Percentiles rank a stretch among this genome's conserved stretches.
These are phyloP conservation scores for Astrocystis sublimbata DNA, from an alignment of 495 filamentous ascomycete genomes.

Conservation along the genomic window DNA sequence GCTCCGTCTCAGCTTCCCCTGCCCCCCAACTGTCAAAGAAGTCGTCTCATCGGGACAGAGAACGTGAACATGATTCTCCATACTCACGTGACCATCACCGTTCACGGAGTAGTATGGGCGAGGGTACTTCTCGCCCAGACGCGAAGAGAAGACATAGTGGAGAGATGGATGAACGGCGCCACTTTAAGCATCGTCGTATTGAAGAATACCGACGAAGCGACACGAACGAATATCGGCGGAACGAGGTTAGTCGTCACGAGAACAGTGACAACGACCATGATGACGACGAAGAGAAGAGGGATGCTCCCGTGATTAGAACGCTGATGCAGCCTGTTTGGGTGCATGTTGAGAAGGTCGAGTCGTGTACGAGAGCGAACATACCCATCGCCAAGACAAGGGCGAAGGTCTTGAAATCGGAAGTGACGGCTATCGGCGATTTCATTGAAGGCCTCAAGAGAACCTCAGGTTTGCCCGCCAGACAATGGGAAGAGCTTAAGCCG, in stretches of 20 bases:
- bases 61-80: conserved; percentile 40
- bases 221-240: conserved; percentile 18
- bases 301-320: conserved; percentile 44
- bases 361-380: conserved; percentile 45
- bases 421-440: conserved; percentile 48
- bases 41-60: conserved; percentile 40
- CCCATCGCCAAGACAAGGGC: conserved; percentile 47
- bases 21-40: conserved; percentile 51
- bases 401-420: conserved; percentile 47
- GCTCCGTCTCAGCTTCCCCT: conserved; percentile 61
- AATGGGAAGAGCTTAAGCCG: conserved; percentile 45
- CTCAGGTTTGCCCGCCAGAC: conserved; percentile 29
- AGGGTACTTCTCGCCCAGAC: conserved; percentile 47
- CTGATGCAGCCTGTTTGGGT: conserved; percentile 46
- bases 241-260: conserved; percentile 31
- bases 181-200: conserved; percentile 36
- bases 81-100: conserved; percentile 48
- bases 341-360: conserved; percentile 43
- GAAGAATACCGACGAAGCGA: conserved; percentile 37
- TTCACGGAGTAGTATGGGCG: conserved; percentile 47
- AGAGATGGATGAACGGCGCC: conserved; percentile 33
- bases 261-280: conserved; percentile 45
- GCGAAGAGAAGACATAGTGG: conserved; percentile 47
- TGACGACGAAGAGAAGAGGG: conserved; percentile 43
- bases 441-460: conserved; percentile 43